Conservation (phyloP, 768 basidiomycete genomes). For the Dictyophora rubrovolvata region DNA sequence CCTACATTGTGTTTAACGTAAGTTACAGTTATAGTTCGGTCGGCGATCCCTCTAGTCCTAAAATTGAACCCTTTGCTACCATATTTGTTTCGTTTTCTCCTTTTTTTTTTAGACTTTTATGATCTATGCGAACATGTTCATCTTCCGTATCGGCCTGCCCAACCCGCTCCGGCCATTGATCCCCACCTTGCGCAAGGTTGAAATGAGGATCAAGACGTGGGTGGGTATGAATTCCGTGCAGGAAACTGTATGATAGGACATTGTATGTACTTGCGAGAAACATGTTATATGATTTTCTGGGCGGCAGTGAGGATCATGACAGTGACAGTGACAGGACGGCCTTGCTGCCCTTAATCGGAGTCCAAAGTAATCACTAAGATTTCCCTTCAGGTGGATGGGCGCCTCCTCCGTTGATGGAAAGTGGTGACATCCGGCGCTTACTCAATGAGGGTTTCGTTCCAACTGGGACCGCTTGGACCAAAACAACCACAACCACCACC, state of each 20-base stretch:
- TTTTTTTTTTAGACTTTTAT: background rate
- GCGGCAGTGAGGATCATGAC: background rate
- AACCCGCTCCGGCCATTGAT: conserved; percentile 7
- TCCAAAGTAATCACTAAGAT: background rate
- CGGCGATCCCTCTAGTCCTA: background rate
- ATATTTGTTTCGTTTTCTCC: too few relatives aligned
- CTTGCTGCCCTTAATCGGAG: background rate
- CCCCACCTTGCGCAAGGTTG: background rate
- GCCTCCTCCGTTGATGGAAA: background rate
- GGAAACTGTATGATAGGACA: background rate
- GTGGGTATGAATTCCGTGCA: background rate
- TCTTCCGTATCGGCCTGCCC: conserved; percentile 4
- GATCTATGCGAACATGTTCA: conserved; percentile 2
- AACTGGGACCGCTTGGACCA: background rate
- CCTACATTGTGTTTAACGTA: conserved; percentile 40
- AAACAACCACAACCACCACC: background rate
- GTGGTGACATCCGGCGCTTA: background rate
- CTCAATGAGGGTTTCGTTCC: background rate
- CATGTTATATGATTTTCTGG: too few relatives aligned
- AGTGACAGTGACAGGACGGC: background rate
- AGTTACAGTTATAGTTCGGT: conserved; percentile 12
- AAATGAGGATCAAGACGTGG: background rate
- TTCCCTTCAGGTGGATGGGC: background rate
- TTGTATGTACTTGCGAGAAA: background rate
- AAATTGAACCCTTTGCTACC: too few relatives aligned